Evolutionary conservation across 768 basidiomycete species (phyloP).

Genomic region (Lyophyllum semitale): DNA sequence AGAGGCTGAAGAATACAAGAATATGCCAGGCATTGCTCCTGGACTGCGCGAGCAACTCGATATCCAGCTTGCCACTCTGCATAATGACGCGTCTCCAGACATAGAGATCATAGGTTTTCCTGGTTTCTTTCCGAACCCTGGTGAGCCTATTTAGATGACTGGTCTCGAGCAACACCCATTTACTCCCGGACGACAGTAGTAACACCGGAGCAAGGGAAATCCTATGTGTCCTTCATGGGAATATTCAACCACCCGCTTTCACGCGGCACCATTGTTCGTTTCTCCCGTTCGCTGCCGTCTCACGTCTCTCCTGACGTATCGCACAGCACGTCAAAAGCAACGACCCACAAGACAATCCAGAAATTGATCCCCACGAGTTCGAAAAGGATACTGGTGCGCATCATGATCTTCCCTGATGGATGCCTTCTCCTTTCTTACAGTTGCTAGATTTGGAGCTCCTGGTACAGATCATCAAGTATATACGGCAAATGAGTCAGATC

Average conservation of each 20-base stretch:
- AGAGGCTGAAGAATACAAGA: constrained; percentile 24
- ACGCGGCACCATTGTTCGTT: constrained; percentile 48
- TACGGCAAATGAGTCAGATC: constrained; percentile 11
- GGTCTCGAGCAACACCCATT: background rate
- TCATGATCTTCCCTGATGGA: no score
- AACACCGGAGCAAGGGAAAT: constrained; percentile 37
- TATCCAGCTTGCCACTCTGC: constrained; percentile 32
- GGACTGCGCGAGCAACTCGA: constrained; percentile 42
- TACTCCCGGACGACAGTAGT: constrained; percentile 17
- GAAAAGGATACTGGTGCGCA: constrained; percentile 39
- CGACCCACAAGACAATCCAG: constrained; percentile 35
- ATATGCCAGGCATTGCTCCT: constrained; percentile 24
- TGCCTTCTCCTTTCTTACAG: no score
- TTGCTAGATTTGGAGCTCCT: constrained; percentile 19
- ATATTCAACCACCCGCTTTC: constrained; percentile 51
- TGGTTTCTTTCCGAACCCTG: constrained; percentile 19
- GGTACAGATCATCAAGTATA: constrained; percentile 20
- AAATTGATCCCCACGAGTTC: constrained; percentile 44
- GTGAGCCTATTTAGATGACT: background rate
- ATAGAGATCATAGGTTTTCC: constrained; percentile 27
- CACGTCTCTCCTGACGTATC: background rate
- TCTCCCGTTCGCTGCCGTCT: background rate
- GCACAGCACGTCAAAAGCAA: constrained; percentile 29
- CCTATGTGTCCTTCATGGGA: constrained; percentile 39
- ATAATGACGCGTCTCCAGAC: constrained; percentile 25